Evolutionary conservation across 345 rosid genomes (phyloP).

Genomic region (Melaleuca alternifolia): DNA sequence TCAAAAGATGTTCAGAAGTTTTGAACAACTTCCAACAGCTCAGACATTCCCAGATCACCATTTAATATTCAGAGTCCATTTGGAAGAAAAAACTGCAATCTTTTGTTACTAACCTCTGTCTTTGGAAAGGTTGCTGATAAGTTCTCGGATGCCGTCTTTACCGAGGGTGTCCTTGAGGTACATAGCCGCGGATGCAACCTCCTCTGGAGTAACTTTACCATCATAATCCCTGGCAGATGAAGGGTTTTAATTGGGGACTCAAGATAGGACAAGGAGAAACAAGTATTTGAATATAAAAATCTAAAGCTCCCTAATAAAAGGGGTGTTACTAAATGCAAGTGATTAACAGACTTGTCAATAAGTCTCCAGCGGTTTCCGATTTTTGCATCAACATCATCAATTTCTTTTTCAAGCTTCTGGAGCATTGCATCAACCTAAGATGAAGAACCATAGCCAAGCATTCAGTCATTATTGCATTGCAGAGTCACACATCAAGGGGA

Average conservation of each 20-base stretch:
- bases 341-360: constrained; percentile 61
- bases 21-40: background rate
- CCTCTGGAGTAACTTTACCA: constrained; percentile 90
- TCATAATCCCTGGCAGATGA: constrained; percentile 65
- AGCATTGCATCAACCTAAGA: constrained; percentile 90
- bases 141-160: constrained; percentile 89
- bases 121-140: constrained; percentile 78
- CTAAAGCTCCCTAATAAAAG: background rate
- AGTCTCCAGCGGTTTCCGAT: constrained; percentile 90
- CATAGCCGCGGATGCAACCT: constrained; percentile 85
- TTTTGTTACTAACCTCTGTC: constrained; percentile 52
- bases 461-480: background rate
- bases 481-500: background rate
- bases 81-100: background rate
- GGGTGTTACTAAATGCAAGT: background rate
- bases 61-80: background rate
- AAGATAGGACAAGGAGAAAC: background rate
- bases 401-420: constrained; percentile 93
- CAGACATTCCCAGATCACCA: background rate
- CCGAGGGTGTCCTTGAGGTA: constrained; percentile 75
- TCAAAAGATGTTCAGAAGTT: background rate
- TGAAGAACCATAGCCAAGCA: background rate
- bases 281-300: background rate
- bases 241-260: background rate
- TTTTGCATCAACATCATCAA: constrained; percentile 92